Base-by-base conservation (phyloP, 805 yeast genomes). In the Lachancea quebecensis region DNA sequence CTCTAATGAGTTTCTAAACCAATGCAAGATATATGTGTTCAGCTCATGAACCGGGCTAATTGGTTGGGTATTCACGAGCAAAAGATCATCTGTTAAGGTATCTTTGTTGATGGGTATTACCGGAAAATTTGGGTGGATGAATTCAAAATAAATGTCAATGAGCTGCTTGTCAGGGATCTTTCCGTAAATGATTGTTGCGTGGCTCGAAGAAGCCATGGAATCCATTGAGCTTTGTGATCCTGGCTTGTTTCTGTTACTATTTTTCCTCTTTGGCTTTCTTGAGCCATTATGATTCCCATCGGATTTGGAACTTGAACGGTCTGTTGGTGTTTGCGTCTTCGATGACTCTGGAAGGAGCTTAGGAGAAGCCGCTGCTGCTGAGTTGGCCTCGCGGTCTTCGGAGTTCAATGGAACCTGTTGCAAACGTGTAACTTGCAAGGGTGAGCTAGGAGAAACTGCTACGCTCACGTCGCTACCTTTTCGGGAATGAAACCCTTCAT, bases 111-210 rank as follows among this genome's bases (percentile, higher is more conserved):
- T 42, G 2, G 73, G 72, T 14, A 69, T 56, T 0, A 68, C 53
- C 32, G 71, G 67, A 51, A 69, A 62, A 9, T 64, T 60, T 12
- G 67, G 61, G 45, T 69, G 73, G 27, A 69, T 63, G 53, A 72
- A 75, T 47, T 72, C 76, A 50, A 75, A 76, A 52, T 53, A 78
- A 45, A 64, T 64, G 59, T 66, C 74, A 61, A 66, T 71, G 66
- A 65, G 62, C 56, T 62, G 75, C 52, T 52, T 52, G 44, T 63
- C 66, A 9, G 61, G 54, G 2, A 62, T 59, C 39, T 58, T 59
- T 1, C 62, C 64, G 45, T 59, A 61, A 2, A 49, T 44, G 14
- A 57, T 49, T 16, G 34, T 18, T 14, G 37, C 17, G n/a, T 34
- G 44, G 35, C 8, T 28, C 15, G 11, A 34, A 10, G 44, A 17